phyloP scores from a whole-genome alignment of 78 protist genomes.

The Salpingoeca rosetta region DNA sequence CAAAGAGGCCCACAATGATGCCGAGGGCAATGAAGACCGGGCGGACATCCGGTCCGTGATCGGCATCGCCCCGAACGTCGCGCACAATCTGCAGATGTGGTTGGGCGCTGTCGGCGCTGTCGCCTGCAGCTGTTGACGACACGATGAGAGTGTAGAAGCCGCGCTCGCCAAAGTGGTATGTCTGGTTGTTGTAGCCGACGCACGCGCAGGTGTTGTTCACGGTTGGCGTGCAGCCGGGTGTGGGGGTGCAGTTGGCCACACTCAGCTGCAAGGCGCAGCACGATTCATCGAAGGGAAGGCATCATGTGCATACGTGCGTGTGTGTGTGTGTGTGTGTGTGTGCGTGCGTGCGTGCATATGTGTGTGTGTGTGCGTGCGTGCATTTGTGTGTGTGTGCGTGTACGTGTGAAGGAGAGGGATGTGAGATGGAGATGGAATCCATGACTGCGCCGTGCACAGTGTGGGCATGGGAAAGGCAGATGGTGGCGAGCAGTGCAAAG shows the following conservation, averaged over 20 bases:
- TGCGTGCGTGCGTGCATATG: background rate
- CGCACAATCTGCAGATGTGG: background rate
- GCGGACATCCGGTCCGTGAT: background rate
- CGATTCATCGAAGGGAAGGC: background rate
- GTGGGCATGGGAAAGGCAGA: background rate
- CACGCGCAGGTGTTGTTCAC: background rate
- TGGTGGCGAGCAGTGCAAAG: background rate
- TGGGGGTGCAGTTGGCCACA: too few species aligned
- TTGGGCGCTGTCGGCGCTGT: background rate
- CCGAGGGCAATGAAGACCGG: background rate
- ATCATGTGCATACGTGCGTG: background rate
- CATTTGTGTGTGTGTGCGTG: background rate
- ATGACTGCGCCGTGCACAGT: background rate
- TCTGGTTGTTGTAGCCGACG: background rate
- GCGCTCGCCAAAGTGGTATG: background rate
- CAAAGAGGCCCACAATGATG: background rate
- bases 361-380: conserved; percentile 16
- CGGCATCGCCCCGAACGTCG: background rate
- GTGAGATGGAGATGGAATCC: background rate
- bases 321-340: background rate
- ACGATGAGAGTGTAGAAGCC: background rate
- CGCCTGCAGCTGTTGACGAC: background rate
- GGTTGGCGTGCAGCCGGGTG: background rate
- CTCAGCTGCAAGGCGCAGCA: background rate
- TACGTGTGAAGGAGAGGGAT: background rate